phyloP scores from a whole-genome alignment of 306 rosid species.

The Lupinus albus region DNA sequence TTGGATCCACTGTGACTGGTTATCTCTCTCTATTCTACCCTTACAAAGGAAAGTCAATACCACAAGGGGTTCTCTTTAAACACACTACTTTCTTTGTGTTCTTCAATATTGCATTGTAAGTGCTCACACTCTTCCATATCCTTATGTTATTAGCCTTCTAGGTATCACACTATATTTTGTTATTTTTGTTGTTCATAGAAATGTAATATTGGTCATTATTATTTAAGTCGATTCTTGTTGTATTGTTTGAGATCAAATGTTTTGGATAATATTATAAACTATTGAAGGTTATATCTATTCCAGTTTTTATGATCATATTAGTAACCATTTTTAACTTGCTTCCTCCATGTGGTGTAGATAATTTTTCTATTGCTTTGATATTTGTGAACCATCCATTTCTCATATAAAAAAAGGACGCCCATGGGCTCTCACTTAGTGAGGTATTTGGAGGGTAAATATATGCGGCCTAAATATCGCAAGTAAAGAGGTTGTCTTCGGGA shows the following conservation, averaged over 20 bases:
- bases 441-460: too few species aligned
- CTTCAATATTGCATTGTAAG: constrained; percentile 77
- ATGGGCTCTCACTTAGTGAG: too few species aligned
- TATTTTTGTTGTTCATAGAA: constrained; percentile 10
- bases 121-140: background rate
- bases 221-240: background rate
- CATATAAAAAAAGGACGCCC: too few species aligned
- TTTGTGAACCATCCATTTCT: background rate
- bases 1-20: constrained; percentile 56
- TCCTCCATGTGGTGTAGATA: too few species aligned
- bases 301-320: too few species aligned
- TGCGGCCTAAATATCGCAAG: too few species aligned
- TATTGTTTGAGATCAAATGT: constrained; percentile 1
- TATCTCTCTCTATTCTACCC: constrained; percentile 67
- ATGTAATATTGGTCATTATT: background rate
- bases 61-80: constrained; percentile 59
- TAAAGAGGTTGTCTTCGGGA: too few species aligned
- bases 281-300: too few species aligned
- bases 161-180: background rate
- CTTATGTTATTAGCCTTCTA: background rate
- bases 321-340: too few species aligned
- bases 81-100: constrained; percentile 51
- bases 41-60: constrained; percentile 69
- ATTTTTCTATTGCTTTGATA: background rate
- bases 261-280: constrained; percentile 19